Percentiles rank a stretch among this genome's conserved stretches.
Conservation (phyloP, 2,329 filamentous ascomycete genomes). For the Parastagonospora nodorum region DNA sequence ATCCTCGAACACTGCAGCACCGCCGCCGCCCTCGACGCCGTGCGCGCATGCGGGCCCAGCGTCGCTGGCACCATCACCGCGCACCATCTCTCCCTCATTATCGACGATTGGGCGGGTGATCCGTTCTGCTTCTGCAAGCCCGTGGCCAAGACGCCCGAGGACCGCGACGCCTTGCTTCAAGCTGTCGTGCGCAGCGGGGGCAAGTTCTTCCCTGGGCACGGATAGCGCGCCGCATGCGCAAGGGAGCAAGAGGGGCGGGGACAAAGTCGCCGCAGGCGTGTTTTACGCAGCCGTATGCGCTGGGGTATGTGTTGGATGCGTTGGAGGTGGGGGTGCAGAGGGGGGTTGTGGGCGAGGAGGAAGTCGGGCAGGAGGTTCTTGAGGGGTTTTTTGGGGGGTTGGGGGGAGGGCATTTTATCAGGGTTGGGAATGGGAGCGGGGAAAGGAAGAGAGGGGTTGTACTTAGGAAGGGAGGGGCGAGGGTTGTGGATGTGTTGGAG, state of each 20-base stretch:
- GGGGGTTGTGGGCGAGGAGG: slow-evolving; percentile 58
- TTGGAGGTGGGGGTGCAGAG: slow-evolving; percentile 66
- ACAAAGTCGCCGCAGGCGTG: slow-evolving; percentile 68
- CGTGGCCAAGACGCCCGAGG: slow-evolving; percentile 66
- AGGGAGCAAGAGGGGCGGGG: slow-evolving; percentile 62
- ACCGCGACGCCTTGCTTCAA: slow-evolving; percentile 73
- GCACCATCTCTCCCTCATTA: slow-evolving; percentile 81
- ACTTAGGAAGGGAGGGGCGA: slow-evolving; percentile 61
- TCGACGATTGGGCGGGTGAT: slow-evolving; percentile 72
- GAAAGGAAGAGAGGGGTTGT: slow-evolving; percentile 56
- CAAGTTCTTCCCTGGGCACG: slow-evolving; percentile 74
- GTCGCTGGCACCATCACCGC: slow-evolving; percentile 85
- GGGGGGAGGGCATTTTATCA: slow-evolving; percentile 65
- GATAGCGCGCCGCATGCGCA: slow-evolving; percentile 74
- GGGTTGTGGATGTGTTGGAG: slow-evolving; percentile 60
- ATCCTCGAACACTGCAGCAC: slow-evolving; percentile 87
- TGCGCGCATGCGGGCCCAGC: slow-evolving; percentile 74
- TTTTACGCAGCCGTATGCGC: slow-evolving; percentile 79
- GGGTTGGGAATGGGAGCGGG: slow-evolving; percentile 51
- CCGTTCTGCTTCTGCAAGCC: slow-evolving; percentile 83
- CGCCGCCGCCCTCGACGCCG: slow-evolving; percentile 77
- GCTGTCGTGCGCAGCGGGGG: slow-evolving; percentile 60
- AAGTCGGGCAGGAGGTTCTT: slow-evolving; percentile 60
- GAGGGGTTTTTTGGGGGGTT: slow-evolving; percentile 63
- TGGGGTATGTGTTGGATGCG: slow-evolving; percentile 68